These are phyloP conservation scores for Chytriomyces sp. DNA, from an alignment of 192 early-diverging fungal genomes.

Conservation along the genomic window DNA sequence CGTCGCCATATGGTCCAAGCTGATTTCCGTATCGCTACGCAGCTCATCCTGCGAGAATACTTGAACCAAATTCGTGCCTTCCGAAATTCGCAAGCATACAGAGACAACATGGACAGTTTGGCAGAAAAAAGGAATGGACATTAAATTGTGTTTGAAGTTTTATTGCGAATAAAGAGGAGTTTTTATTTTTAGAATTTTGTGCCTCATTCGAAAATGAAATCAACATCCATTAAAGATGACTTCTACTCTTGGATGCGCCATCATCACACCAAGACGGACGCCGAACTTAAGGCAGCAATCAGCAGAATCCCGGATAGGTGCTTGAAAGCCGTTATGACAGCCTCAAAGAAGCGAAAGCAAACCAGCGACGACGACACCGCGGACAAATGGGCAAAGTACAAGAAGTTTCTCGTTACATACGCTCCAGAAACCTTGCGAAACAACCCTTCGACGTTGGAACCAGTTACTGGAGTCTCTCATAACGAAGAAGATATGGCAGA, in stretches of 20 bases:
- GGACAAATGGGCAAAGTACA: constrained; percentile 6
- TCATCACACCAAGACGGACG: not conserved
- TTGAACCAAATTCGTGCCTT: not conserved
- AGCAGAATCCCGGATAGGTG: constrained; percentile 3
- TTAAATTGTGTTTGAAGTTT: not conserved
- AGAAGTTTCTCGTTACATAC: constrained; percentile 9
- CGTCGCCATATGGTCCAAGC: not conserved
- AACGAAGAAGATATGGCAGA: constrained; percentile 9
- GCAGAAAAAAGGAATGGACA: not conserved
- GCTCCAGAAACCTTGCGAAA: constrained; percentile 8
- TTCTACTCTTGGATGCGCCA: not conserved
- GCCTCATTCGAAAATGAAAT: not conserved
- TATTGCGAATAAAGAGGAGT: not conserved
- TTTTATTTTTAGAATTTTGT: not conserved
- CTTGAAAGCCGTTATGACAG: not conserved
- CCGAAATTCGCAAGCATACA: not conserved
- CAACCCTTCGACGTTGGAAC: constrained; percentile 8
- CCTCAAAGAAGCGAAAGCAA: constrained; percentile 6
- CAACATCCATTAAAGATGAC: not conserved
- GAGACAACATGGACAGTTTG: not conserved
- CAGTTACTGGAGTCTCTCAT: constrained; percentile 8
- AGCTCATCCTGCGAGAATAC: not conserved
- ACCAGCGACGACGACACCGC: not conserved
- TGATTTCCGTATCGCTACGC: not conserved
- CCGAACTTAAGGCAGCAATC: not conserved